Evolutionary conservation across 2,329 filamentous ascomycete genomes (phyloP), one percentile per base, ranked within the genome.

Genomic region (Colletotrichum chrysophilum): DNA sequence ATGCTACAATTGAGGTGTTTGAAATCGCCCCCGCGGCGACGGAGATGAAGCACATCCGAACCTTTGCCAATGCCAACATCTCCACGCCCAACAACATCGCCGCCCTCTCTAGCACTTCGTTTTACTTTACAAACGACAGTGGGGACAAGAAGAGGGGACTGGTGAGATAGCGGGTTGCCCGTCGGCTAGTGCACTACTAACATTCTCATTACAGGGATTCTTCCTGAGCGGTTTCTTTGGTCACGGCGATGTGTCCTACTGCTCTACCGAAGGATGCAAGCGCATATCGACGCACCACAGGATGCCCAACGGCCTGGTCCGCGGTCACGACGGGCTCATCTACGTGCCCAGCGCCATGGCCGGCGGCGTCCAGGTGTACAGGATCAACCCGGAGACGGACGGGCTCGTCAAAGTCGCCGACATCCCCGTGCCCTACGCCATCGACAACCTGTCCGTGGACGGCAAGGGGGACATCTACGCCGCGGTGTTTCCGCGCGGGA

Each of bases 1-100:
- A 97, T 86, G 1, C 90, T 88, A 28, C 86, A 83, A 2, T 84
- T 83, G 68, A 93, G 85, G 52, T 89, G 85, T 12, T 85, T 83
- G 78, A 80, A 68, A 66, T 78, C 13, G 76, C 74, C 0, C 64
- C 72, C 10, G 34, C 64, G 26, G 75, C 77, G 3, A 62, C 70
- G 14, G 73, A 66, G 28, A 67, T 82, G 76, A 72, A 76, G 32
- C 80, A 83, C 69, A 28, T 82, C 10, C 73, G 72, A 32, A 82
- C 79, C 2, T 78, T 79, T 38, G 77, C 68, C n/a, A 62, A 77
- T 21, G 66, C 71, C 4, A 58, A 72, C 21, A 79, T 82, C 32
- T 66, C 76, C 12, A 81, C 78, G 2, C 80, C 81, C 3, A 83
- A 83, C 74, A 78, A 77, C 7, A 71, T 81, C 1, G 79, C 78